Evolutionary conservation across 768 basidiomycete species (phyloP).

Genomic region (Macrolepiota albuminosa): DNA sequence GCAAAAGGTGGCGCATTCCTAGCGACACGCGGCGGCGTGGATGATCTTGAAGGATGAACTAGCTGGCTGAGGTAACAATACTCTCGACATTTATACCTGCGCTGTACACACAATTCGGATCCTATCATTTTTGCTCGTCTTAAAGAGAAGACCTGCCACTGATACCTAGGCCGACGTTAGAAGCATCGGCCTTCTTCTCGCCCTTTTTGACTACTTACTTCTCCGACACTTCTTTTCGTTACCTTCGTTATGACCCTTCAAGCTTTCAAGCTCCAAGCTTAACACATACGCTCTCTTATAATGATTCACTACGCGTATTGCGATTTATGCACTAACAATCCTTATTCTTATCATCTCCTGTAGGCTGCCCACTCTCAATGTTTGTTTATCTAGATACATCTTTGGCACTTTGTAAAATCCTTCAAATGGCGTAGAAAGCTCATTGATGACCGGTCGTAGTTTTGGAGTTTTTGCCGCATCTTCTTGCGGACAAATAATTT

Average conservation of each 20-base stretch:
- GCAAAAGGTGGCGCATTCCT: conserved; percentile 17
- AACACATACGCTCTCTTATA: not conserved
- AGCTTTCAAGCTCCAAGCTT: not conserved
- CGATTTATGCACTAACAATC: not conserved
- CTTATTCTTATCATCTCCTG: not conserved
- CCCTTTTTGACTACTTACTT: not conserved
- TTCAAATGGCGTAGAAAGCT: not conserved
- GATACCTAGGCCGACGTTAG: not conserved
- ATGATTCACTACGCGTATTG: not conserved
- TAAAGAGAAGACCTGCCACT: conserved; percentile 8
- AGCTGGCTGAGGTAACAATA: not conserved
- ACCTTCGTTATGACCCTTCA: not conserved
- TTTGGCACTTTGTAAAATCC: not conserved
- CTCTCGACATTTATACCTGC: not conserved
- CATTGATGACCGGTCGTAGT: not conserved
- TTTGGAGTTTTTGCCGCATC: not conserved
- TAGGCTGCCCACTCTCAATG: not conserved
- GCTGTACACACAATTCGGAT: not conserved
- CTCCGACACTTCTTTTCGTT: not conserved
- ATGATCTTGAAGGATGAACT: conserved; percentile 8
- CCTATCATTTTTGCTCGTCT: conserved; percentile 1
- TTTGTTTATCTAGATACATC: not conserved
- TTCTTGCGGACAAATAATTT: not conserved
- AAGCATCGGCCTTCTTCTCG: not conserved
- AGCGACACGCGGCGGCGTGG: conserved; percentile 12